Conservation (phyloP, 495 filamentous ascomycete genomes). For the Neurospora sublineolata region DNA sequence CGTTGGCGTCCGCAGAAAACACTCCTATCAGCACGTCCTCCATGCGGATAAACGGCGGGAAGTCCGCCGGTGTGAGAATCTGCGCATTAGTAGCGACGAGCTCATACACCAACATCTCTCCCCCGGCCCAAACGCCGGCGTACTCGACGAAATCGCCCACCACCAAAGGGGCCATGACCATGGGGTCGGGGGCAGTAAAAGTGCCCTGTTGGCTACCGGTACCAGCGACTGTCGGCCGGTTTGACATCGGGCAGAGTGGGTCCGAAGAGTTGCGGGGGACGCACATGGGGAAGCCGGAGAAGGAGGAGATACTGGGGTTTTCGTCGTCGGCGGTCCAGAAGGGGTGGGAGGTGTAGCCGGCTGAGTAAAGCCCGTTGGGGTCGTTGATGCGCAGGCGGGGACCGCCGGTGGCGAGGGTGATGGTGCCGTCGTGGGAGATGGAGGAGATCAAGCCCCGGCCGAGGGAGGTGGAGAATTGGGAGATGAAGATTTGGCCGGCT, state of each 20-base stretch:
- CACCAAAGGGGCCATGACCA: slow-evolving; percentile 27
- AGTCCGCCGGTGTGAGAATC: slow-evolving; percentile 14
- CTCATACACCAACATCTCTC: slow-evolving; percentile 19
- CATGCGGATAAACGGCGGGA: slow-evolving; percentile 24
- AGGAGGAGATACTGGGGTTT: slow-evolving; percentile 28
- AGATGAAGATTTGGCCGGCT: slow-evolving; percentile 25
- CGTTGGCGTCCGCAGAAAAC: slow-evolving; percentile 15
- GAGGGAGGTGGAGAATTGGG: slow-evolving; percentile 18
- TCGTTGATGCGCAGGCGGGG: slow-evolving; percentile 32
- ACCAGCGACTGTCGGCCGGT: slow-evolving; percentile 17
- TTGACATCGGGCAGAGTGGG: slow-evolving; percentile 16
- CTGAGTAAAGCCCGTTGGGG: slow-evolving; percentile 26
- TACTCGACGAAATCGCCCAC: slow-evolving; percentile 29
- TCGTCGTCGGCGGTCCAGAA: slow-evolving; percentile 30
- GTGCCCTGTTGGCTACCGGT: slow-evolving; percentile 4
- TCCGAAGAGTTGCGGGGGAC: slow-evolving; percentile 24
- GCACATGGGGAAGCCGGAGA: slow-evolving; percentile 34
- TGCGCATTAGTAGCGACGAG: slow-evolving; percentile 26
- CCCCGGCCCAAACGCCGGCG: slow-evolving; percentile 15
- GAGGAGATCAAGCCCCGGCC: slow-evolving; percentile 25
- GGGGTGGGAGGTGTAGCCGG: slow-evolving; percentile 15
- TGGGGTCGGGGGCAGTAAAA: slow-evolving; percentile 18
- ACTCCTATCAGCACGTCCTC: slow-evolving; percentile 27
- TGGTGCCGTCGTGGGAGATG: slow-evolving; percentile 19
- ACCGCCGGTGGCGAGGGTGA: slow-evolving; percentile 24